Evolutionary conservation across 768 basidiomycete genomes (phyloP).

Genomic region (Pholiota molesta): DNA sequence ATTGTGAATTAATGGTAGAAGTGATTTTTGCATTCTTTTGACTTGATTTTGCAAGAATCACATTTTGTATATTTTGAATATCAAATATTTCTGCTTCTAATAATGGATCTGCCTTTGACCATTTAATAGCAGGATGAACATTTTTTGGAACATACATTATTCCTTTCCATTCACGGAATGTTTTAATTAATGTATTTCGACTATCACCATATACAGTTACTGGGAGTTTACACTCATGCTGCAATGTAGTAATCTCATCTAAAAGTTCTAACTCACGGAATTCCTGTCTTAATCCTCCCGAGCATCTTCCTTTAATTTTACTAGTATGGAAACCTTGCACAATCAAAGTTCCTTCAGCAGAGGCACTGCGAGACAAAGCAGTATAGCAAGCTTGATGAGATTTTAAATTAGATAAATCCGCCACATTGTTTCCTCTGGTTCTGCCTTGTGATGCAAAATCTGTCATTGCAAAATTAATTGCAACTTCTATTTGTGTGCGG

Average conservation of each 20-base stretch:
- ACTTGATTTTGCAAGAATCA: too few species aligned
- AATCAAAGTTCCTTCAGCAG: slow-evolving; percentile 29
- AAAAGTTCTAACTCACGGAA: slow-evolving; percentile 33
- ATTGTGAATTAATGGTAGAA: too few species aligned
- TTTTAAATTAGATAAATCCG: slow-evolving; percentile 23
- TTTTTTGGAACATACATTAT: background rate
- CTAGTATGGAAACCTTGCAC: slow-evolving; percentile 24
- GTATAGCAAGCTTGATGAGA: slow-evolving; percentile 27
- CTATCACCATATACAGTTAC: slow-evolving; percentile 12
- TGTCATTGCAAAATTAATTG: slow-evolving; percentile 35
- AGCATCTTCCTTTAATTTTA: slow-evolving; percentile 22
- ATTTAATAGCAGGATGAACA: background rate
- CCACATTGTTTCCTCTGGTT: slow-evolving; percentile 27
- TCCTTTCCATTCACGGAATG: slow-evolving; percentile 7
- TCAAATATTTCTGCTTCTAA: too few species aligned
- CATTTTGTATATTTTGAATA: too few species aligned
- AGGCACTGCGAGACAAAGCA: slow-evolving; percentile 28
- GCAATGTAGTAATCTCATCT: slow-evolving; percentile 28
- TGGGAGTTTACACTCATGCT: slow-evolving; percentile 14
- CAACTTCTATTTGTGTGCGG: slow-evolving; percentile 25
- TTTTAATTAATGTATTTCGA: slow-evolving; percentile 19
- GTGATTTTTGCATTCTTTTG: too few species aligned
- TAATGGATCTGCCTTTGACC: too few species aligned
- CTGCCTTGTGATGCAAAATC: slow-evolving; percentile 32
- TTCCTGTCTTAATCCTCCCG: slow-evolving; percentile 24